phyloP scores from a whole-genome alignment of 2,329 filamentous ascomycete species.

The Domatiomyces globalis region DNA sequence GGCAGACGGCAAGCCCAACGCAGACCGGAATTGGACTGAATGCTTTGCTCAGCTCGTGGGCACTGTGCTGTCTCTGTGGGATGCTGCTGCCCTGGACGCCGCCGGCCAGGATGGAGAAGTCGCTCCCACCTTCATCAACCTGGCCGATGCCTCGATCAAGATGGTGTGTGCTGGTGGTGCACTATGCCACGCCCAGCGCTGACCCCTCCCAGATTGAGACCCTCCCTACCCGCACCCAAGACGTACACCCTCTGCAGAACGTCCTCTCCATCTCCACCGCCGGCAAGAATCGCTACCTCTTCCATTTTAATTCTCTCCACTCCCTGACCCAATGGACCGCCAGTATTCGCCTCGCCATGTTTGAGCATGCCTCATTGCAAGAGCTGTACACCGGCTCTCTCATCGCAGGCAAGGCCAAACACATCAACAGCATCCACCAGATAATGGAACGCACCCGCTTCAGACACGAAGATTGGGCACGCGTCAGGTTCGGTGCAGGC shows the following conservation, averaged over 20 bases:
- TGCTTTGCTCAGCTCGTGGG: slow-evolving; percentile 95
- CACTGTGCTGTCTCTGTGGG: slow-evolving; percentile 89
- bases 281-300: slow-evolving; percentile 82
- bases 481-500: slow-evolving; percentile 87
- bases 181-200: slow-evolving; percentile 13
- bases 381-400: slow-evolving; percentile 94
- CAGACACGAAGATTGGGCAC: slow-evolving; percentile 79
- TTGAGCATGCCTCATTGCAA: slow-evolving; percentile 80
- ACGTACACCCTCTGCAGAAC: slow-evolving; percentile 75
- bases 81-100: slow-evolving; percentile 77
- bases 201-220: slow-evolving; percentile 56
- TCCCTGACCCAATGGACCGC: slow-evolving; percentile 93
- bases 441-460: slow-evolving; percentile 73
- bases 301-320: slow-evolving; percentile 92
- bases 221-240: slow-evolving; percentile 63
- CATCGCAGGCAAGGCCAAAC: slow-evolving; percentile 85
- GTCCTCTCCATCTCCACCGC: slow-evolving; percentile 93
- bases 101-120: slow-evolving; percentile 76
- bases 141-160: slow-evolving; percentile 94
- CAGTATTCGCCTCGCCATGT: slow-evolving; percentile 84
- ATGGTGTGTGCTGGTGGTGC: slow-evolving; percentile 50
- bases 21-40: slow-evolving; percentile 83
- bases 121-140: slow-evolving; percentile 82
- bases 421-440: slow-evolving; percentile 72
- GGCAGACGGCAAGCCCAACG: slow-evolving; percentile 70